Evolutionary conservation across 441 rosid genomes (phyloP).

Genomic region (Pelargonium myrrhifolium): DNA sequence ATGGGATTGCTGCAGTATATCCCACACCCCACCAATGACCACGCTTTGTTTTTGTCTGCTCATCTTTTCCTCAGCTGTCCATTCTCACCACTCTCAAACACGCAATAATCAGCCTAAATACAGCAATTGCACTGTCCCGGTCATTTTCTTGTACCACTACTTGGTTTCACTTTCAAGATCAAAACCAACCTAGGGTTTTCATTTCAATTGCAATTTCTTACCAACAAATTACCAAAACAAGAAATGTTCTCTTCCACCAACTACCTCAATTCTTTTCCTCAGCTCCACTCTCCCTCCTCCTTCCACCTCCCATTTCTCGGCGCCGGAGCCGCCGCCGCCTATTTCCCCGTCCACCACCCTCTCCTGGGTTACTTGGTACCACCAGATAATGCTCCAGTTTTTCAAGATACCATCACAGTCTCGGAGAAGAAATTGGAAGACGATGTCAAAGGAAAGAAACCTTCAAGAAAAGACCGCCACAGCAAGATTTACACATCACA

Average conservation of each 20-base stretch:
- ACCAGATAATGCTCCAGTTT: too few species aligned
- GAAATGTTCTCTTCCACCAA: conserved; percentile 27
- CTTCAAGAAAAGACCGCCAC: conserved; percentile 52
- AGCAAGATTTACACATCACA: conserved; percentile 71
- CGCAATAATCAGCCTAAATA: too few species aligned
- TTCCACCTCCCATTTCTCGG: background rate
- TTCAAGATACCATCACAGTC: conserved; percentile 5
- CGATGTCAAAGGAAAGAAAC: conserved; percentile 19
- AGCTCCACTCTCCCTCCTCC: conserved; percentile 17
- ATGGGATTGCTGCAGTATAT: too few species aligned
- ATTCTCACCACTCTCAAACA: too few species aligned
- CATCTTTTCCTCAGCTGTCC: too few species aligned
- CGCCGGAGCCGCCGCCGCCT: background rate
- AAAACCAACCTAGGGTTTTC: conserved; percentile 12
- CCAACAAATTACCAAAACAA: background rate
- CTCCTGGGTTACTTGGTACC: background rate
- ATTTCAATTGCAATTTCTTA: conserved; percentile 5
- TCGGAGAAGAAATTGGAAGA: background rate
- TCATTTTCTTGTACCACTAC: too few species aligned
- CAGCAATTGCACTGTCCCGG: too few species aligned
- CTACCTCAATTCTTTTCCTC: conserved; percentile 12
- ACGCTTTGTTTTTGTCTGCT: too few species aligned
- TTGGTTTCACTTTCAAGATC: too few species aligned
- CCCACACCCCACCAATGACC: too few species aligned
- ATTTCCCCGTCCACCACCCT: conserved; percentile 19